Percentiles rank a stretch among this genome's conserved stretches.
These are phyloP conservation scores for Adansonia rubrostipa DNA, from an alignment of 441 rosid species.

Conservation along the genomic window DNA sequence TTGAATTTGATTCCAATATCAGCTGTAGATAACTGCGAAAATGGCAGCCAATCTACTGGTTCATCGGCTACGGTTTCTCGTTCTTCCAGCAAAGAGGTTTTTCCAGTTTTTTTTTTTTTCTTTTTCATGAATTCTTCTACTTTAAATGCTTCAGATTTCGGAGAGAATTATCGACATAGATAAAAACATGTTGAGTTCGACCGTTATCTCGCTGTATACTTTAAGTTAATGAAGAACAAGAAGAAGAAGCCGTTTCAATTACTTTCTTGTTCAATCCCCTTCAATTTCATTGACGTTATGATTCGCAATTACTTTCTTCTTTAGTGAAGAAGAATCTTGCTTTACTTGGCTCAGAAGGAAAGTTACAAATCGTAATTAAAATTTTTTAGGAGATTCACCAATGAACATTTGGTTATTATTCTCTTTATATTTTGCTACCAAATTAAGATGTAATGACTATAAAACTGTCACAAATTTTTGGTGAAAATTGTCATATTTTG, in stretches of 20 bases:
- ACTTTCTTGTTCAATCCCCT: neutral
- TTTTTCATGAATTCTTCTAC: neutral
- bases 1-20: conserved; percentile 16
- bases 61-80: neutral
- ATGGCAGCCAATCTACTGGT: neutral
- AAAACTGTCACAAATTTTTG: neutral
- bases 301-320: neutral
- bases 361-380: neutral
- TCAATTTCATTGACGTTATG: neutral
- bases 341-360: neutral
- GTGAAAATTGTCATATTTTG: neutral
- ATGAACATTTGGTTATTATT: neutral
- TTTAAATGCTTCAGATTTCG: neutral
- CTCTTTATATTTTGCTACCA: neutral
- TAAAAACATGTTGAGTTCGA: neutral
- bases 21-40: neutral
- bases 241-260: neutral
- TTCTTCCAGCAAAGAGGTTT: conserved; percentile 23
- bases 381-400: neutral
- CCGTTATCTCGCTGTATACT: neutral
- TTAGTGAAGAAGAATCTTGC: neutral
- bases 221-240: neutral
- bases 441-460: neutral
- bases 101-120: neutral
- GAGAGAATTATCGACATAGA: conserved; percentile 1